Percentiles rank a stretch among this genome's conserved stretches.
phyloP scores from a whole-genome alignment of 1,284 basidiomycete genomes.

The Cutaneotrichosporon spelunceum region DNA sequence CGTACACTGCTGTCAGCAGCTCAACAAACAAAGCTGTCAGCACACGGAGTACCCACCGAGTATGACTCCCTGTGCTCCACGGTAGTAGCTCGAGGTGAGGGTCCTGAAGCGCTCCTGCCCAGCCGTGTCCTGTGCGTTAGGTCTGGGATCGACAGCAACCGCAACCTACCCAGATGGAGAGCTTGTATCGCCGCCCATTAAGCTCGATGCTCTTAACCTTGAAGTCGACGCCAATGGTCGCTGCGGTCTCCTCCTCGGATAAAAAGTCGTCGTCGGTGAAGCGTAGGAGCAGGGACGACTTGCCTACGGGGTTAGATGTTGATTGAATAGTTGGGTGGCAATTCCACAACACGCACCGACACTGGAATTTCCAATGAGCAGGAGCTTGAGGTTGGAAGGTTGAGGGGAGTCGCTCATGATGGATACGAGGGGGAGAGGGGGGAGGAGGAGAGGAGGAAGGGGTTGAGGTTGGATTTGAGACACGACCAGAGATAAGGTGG shows the following conservation, averaged over 20 bases:
- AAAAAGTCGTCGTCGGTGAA: constrained; percentile 98
- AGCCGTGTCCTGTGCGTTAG: constrained; percentile 71
- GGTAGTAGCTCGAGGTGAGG: constrained; percentile 95
- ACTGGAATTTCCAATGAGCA: constrained; percentile 72
- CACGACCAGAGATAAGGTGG: not conserved
- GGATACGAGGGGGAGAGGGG: not conserved
- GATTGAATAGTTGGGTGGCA: constrained; percentile 4
- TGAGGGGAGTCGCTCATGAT: constrained; percentile 9
- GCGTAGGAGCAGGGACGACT: constrained; percentile 77
- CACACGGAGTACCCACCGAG: constrained; percentile 70
- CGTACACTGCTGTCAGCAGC: constrained; percentile 63
- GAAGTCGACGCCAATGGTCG: constrained; percentile 70
- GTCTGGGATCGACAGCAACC: not conserved
- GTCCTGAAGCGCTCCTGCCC: constrained; percentile 97
- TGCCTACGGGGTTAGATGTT: constrained; percentile 38
- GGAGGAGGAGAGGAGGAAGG: not conserved
- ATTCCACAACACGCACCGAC: constrained; percentile 66
- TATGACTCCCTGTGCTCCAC: constrained; percentile 64
- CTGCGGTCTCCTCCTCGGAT: constrained; percentile 87
- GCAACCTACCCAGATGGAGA: constrained; percentile 57
- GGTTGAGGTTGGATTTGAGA: not conserved
- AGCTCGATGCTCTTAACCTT: constrained; percentile 56
- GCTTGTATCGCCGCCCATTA: constrained; percentile 55
- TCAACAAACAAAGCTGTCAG: not conserved
- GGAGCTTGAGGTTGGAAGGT: constrained; percentile 53